phyloP scores from a whole-genome alignment of 148 eudicot genomes.

The Rheum nobile region DNA sequence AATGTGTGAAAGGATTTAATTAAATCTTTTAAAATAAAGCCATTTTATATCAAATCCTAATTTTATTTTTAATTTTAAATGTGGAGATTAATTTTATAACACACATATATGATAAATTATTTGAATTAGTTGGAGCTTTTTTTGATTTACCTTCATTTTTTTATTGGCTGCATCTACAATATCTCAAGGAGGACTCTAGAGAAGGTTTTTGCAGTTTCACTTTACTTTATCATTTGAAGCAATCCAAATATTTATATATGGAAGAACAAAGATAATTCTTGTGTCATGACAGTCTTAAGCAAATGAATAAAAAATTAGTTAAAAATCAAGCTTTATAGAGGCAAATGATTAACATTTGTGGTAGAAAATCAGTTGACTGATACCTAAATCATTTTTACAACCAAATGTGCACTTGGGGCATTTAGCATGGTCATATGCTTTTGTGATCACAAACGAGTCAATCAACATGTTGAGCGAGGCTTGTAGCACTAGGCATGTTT shows the following conservation, averaged over 20 bases:
- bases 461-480: slow-evolving; percentile 97
- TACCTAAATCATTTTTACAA: slow-evolving; percentile 25
- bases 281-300: not conserved
- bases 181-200: too few relatives aligned
- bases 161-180: too few relatives aligned
- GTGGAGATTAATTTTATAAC: too few relatives aligned
- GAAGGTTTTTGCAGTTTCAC: too few relatives aligned
- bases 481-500: slow-evolving; percentile 90
- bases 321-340: not conserved
- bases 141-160: too few relatives aligned
- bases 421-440: slow-evolving; percentile 97
- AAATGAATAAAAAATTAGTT: not conserved
- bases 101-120: too few relatives aligned
- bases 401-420: slow-evolving; percentile 97
- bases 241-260: slow-evolving; percentile 81
- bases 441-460: slow-evolving; percentile 90
- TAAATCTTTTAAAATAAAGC: too few relatives aligned
- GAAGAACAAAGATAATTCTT: slow-evolving; percentile 77
- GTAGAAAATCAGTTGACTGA: not conserved
- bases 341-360: not conserved
- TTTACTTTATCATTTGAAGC: too few relatives aligned
- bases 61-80: too few relatives aligned
- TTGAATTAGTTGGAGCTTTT: too few relatives aligned
- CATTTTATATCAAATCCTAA: too few relatives aligned
- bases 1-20: too few relatives aligned